phyloP scores from a whole-genome alignment of 768 basidiomycete genomes.

The Podaxis pistillaris region DNA sequence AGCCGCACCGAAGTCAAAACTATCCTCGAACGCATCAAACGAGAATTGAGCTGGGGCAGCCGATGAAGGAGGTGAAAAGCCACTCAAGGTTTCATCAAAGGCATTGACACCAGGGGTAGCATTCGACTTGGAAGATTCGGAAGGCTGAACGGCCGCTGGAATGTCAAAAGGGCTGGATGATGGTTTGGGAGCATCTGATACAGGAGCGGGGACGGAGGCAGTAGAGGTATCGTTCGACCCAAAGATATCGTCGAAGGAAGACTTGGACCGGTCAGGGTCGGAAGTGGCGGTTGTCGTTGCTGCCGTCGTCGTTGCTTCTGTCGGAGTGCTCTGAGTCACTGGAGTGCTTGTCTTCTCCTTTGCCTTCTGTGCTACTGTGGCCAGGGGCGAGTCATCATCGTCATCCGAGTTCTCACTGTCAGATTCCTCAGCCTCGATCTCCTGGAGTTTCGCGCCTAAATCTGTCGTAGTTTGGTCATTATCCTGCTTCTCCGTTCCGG shows the following conservation, averaged over 20 bases:
- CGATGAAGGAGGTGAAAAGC: constrained; percentile 37
- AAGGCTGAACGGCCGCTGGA: neutral
- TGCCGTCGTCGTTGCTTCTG: constrained; percentile 15
- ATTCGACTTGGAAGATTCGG: neutral
- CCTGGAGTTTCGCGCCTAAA: constrained; percentile 39
- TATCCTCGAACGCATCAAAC: constrained; percentile 60
- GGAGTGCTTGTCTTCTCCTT: neutral
- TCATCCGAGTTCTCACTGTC: constrained; percentile 34
- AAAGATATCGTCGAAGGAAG: constrained; percentile 60
- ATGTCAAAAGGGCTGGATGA: constrained; percentile 12
- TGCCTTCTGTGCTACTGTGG: constrained; percentile 24
- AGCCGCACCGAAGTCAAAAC: constrained; percentile 61
- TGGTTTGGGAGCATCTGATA: constrained; percentile 22
- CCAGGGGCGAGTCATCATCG: constrained; percentile 43
- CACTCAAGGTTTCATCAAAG: constrained; percentile 76
- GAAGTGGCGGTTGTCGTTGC: constrained; percentile 5
- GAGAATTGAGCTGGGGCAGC: constrained; percentile 45
- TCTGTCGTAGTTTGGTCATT: constrained; percentile 12
- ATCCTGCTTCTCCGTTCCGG: constrained; percentile 15
- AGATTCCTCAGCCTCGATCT: constrained; percentile 55
- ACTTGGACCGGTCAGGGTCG: neutral
- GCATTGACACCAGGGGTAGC: constrained; percentile 52
- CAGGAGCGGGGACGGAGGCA: constrained; percentile 21
- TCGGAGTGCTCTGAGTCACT: constrained; percentile 18
- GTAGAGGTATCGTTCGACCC: constrained; percentile 24